Conservation (phyloP, 352 stramenopile species). For the Plasmopara viticola region DNA sequence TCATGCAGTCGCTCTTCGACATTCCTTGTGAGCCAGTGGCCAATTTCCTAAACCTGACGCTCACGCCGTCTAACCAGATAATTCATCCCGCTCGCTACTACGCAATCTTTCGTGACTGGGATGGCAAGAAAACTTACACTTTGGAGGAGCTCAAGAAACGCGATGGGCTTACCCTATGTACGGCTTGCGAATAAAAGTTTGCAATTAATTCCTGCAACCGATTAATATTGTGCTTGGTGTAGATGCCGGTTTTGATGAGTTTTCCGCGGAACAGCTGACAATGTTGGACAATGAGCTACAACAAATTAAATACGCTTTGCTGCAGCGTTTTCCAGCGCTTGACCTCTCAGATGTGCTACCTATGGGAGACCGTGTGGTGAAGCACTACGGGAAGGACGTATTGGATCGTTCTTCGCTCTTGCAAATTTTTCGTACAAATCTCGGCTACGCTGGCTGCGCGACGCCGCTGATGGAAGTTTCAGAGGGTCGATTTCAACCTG, state of each 20-base stretch:
- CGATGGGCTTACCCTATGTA: slow-evolving; percentile 85
- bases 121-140: slow-evolving; percentile 85
- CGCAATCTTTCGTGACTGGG: slow-evolving; percentile 90
- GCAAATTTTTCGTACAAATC: slow-evolving; percentile 89
- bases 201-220: neutral
- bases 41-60: slow-evolving; percentile 91
- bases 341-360: slow-evolving; percentile 88
- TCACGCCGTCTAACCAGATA: slow-evolving; percentile 92
- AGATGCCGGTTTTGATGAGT: slow-evolving; percentile 91
- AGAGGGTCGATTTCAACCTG: slow-evolving; percentile 72
- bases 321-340: slow-evolving; percentile 87
- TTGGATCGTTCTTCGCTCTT: slow-evolving; percentile 80
- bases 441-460: slow-evolving; percentile 85
- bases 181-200: slow-evolving; percentile 11
- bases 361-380: slow-evolving; percentile 87
- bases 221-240: slow-evolving; percentile 8
- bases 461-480: slow-evolving; percentile 82
- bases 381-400: slow-evolving; percentile 90
- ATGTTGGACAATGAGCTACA: slow-evolving; percentile 92
- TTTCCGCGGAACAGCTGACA: slow-evolving; percentile 87
- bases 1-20: slow-evolving; percentile 88
- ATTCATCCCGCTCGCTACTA: slow-evolving; percentile 91
- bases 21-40: slow-evolving; percentile 87
- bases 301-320: slow-evolving; percentile 86
- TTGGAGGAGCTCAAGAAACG: slow-evolving; percentile 79